Conservation (phyloP, 176 grass and related monocot genomes). For the Zoysia japonica region DNA sequence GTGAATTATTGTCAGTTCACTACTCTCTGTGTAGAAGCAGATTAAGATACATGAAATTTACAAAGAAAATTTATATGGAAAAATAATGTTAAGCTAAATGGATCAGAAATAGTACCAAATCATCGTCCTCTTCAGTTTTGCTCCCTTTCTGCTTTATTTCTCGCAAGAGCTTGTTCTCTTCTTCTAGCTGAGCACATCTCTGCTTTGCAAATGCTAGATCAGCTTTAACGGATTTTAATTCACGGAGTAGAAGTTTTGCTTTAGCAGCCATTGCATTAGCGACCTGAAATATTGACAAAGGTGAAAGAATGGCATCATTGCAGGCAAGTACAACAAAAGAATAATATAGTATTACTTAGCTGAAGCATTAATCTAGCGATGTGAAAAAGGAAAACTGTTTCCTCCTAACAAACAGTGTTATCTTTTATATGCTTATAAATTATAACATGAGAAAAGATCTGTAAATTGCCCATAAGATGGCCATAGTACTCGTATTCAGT, state of each 20-base stretch:
- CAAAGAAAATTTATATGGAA: neutral
- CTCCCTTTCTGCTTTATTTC: constrained; percentile 71
- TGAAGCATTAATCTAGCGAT: constrained; percentile 14
- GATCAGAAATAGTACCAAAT: constrained; percentile 52
- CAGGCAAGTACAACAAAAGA: neutral
- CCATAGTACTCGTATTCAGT: neutral
- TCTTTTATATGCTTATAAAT: neutral
- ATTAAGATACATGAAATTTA: neutral
- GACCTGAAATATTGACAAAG: constrained; percentile 54
- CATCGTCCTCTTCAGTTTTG: constrained; percentile 79
- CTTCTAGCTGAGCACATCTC: constrained; percentile 87
- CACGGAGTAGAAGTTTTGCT: constrained; percentile 86
- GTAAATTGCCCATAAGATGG: neutral
- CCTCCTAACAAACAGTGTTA: neutral
- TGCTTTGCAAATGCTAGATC: constrained; percentile 83
- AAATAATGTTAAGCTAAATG: neutral
- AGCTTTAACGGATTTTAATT: constrained; percentile 82
- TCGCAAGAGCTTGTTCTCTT: constrained; percentile 82
- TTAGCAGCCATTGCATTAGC: constrained; percentile 96
- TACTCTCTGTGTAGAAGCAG: neutral
- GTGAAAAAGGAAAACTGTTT: neutral
- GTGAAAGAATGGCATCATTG: constrained; percentile 13
- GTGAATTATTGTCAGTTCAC: no score
- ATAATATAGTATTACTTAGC: neutral
- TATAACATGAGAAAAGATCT: neutral